phyloP scores from a whole-genome alignment of 1,139 yeast genomes.

The Yamadazyma songkhlaensis region DNA sequence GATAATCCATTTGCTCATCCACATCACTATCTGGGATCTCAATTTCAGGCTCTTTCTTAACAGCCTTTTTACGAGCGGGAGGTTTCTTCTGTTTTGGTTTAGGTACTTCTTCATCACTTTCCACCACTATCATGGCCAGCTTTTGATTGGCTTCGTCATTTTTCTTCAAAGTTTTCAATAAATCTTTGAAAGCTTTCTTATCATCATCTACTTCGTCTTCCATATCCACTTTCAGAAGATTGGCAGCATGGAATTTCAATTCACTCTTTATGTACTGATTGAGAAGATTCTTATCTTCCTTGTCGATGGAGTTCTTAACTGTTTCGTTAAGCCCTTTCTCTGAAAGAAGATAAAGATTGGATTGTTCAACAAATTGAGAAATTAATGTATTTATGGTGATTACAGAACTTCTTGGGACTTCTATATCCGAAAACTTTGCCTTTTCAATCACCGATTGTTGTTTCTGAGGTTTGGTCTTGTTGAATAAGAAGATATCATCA shows the following conservation, averaged over 20 bases:
- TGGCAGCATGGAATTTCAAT: conserved; percentile 57
- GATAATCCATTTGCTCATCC: conserved; percentile 2
- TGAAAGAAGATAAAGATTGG: conserved; percentile 68
- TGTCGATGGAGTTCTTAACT: conserved; percentile 67
- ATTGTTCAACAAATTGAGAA: conserved; percentile 56
- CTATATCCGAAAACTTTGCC: conserved; percentile 19
- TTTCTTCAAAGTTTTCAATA: conserved; percentile 3
- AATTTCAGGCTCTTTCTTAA: conserved; percentile 8
- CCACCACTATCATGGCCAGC: background rate
- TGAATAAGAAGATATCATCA: conserved; percentile 76
- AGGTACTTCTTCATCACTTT: background rate
- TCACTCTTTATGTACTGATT: conserved; percentile 68
- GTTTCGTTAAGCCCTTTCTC: conserved; percentile 77
- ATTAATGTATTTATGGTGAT: conserved; percentile 52
- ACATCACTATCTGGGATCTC: conserved; percentile 9
- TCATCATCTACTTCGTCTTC: conserved; percentile 30
- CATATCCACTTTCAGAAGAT: conserved; percentile 47
- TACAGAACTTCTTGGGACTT: conserved; percentile 9
- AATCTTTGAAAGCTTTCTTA: conserved; percentile 27
- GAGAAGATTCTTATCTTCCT: conserved; percentile 76
- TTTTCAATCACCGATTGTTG: conserved; percentile 11
- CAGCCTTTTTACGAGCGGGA: conserved; percentile 1
- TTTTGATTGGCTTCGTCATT: background rate
- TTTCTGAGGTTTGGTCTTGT: conserved; percentile 34
- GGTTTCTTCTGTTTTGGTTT: conserved; percentile 1